Evolutionary conservation across 306 rosid genomes (phyloP), one percentile per base, ranked within the genome.

Genomic region (Luffa acutangula): DNA sequence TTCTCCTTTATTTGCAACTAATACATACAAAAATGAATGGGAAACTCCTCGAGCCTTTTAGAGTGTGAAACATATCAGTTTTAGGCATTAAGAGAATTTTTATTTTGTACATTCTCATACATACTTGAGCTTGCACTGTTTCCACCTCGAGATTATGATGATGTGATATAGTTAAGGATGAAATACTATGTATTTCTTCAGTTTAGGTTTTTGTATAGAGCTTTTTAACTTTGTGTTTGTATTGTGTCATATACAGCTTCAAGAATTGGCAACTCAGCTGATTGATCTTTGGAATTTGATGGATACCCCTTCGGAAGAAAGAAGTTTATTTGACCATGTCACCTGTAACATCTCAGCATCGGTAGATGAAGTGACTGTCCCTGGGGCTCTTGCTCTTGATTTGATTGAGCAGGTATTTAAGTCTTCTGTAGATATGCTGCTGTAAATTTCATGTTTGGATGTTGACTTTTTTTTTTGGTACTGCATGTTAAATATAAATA

Each of bases 371-470:
- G 99, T 96, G 86, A 91, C 93, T 18, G 89, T 93, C 79, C 98
- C 98, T 76, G 99, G 98, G 64, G 90, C 97, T 85, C 99, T 96
- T 83, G 96, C 99, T 41, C 81, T 88, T 77, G 99, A 96, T 93
- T 80, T 80, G 77, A 69, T 69, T 41, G 82, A 80, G 57, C 82
- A 80, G 82, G 82, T 80, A 70, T 39, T 37, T 31, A 14, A 53
- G 25, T 69, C 25, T 48, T 45, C 78, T 36, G 33, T 51, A 69
- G 6, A 34, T 13, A 4, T 79, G 54, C 54, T 33, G 49, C 36
- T 43, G 48, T 80, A 42, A 66, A 39, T 52, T 67, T 53, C 15
- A 21, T 33, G 25, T 41, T 8, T 78, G 54, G 75, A 52, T 15
- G 39, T 67, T 76, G 78, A 75, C 73, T 82, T 80, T 37, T 79